Percentiles rank a stretch among this genome's conserved stretches.
Conservation (phyloP, 2,329 filamentous ascomycete genomes). For the Xylaria arbuscula region DNA sequence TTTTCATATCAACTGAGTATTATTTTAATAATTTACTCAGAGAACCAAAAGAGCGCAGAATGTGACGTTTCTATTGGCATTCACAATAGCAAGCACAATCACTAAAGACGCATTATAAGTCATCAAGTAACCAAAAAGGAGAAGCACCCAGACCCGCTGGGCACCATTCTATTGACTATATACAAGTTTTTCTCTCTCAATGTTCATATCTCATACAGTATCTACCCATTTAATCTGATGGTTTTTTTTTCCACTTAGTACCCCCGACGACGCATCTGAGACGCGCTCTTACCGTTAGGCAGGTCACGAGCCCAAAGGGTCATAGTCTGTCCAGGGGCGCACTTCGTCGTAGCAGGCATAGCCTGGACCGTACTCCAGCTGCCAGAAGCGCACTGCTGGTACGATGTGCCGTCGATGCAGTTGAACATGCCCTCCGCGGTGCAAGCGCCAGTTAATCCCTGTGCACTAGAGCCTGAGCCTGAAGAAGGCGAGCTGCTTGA, state of each 20-base stretch:
- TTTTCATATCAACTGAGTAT: too few relatives aligned
- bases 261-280: slow-evolving; percentile 14
- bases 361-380: slow-evolving; percentile 47
- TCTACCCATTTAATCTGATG: background rate
- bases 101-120: background rate
- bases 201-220: background rate
- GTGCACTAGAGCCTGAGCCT: slow-evolving; percentile 29
- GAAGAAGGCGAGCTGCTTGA: slow-evolving; percentile 28
- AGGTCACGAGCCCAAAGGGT: slow-evolving; percentile 45
- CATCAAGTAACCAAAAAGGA: background rate
- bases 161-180: background rate
- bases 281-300: background rate
- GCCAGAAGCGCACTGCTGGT: slow-evolving; percentile 52
- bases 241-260: slow-evolving; percentile 11
- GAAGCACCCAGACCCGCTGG: slow-evolving; percentile 12
- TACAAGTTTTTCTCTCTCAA: background rate
- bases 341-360: slow-evolving; percentile 49
- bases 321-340: slow-evolving; percentile 45
- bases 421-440: slow-evolving; percentile 51
- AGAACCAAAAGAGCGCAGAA: background rate
- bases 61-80: background rate
- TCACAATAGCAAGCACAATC: background rate
- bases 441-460: slow-evolving; percentile 48
- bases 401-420: slow-evolving; percentile 49
- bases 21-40: too few relatives aligned